Base-by-base conservation (phyloP, 2,329 filamentous ascomycete species). In the Claviceps sp. region DNA sequence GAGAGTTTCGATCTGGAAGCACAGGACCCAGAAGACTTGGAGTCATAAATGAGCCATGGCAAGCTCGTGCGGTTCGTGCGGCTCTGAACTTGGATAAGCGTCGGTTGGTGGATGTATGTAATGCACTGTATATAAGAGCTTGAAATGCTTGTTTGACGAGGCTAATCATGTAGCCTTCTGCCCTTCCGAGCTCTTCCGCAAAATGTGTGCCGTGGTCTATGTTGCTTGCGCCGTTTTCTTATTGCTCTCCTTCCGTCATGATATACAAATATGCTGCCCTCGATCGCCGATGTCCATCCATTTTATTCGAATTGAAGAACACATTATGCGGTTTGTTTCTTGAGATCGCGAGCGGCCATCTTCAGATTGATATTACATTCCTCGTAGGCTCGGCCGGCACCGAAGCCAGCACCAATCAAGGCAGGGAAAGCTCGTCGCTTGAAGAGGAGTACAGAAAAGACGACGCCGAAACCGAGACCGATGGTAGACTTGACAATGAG, bases 371-470 rank as follows among this genome's bases (percentile, higher is more conserved):
- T 87, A 75, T 98, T 95, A 73, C 93, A 96, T 77, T 98, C 93
- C 72, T 98, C 93, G 77, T 95, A 98, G 54, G 93, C 93, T 64
- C 94, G 83, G 63, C 93, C 93, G 58, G 90, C 90, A 67, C 94
- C 93, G 69, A 98, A 97, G 53, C 93, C 93, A 52, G 91, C 78
- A 59, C 93, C 93, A 59, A 95, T 81, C 67, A 89, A 93, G n/a
- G 90, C 93, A 53, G 93, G 93, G 89, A 91, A 98, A 59, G 93
- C 88, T 74, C 93, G 85, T 71, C 94, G 86, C 80, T 95, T 95
- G 82, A 98, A 98, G 52, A 98, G 74, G 54, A 98, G 85, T 56
- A 98, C 90, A 56, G 93, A 97, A 78, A 98, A 97, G 72, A 98
- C 88, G 69, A 98, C 85, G 67, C 93, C 93, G 73, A 98, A 98